These are phyloP conservation scores for Artemisia argyi DNA, from an alignment of 129 eudicot species.

Conservation along the genomic window DNA sequence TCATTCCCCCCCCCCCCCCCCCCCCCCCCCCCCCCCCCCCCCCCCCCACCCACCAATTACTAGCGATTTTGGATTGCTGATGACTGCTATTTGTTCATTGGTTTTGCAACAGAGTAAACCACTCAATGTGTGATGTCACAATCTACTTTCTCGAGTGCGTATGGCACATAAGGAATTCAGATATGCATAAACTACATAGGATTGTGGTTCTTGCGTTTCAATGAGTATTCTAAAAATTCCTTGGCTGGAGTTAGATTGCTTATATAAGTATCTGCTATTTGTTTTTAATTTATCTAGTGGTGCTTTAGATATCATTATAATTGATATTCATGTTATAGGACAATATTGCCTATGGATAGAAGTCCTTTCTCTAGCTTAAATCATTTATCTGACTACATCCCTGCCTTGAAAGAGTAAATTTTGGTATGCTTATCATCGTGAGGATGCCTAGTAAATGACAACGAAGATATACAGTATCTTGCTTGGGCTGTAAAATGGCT, in stretches of 20 bases:
- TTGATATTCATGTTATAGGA: conserved; percentile 3
- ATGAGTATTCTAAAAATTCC: background rate
- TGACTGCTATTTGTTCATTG: background rate
- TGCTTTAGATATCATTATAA: conserved; percentile 12
- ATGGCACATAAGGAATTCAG: background rate
- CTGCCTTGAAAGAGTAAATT: background rate
- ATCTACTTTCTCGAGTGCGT: background rate
- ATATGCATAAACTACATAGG: background rate
- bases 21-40: too few relatives aligned
- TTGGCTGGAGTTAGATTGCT: background rate
- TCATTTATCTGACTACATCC: conserved; percentile 1
- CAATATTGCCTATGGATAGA: background rate
- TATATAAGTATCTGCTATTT: background rate
- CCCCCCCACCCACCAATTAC: too few relatives aligned
- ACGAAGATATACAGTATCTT: background rate
- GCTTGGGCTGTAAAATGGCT: background rate
- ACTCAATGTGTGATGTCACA: background rate
- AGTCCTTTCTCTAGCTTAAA: conserved; percentile 10
- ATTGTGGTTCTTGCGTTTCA: background rate
- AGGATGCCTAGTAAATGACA: background rate
- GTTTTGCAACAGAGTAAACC: background rate
- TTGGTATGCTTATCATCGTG: background rate
- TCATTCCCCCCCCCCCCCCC: background rate
- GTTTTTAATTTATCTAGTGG: background rate
- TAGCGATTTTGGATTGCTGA: background rate